phyloP scores from a whole-genome alignment of 768 basidiomycete genomes.

The Lentinula raphanica region DNA sequence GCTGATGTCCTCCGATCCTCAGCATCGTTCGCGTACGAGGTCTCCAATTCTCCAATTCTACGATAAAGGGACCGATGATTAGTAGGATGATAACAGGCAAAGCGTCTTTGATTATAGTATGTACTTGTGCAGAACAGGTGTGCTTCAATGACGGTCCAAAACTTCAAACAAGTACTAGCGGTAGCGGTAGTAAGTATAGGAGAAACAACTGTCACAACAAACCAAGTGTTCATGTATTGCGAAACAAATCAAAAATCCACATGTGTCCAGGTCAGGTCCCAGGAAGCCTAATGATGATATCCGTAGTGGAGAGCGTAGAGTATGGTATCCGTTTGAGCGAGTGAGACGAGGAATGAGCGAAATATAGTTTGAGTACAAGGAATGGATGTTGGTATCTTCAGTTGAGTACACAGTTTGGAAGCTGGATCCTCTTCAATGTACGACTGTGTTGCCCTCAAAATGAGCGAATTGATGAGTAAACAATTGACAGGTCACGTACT shows the following conservation, averaged over 20 bases:
- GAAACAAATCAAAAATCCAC: background rate
- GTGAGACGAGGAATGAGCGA: background rate
- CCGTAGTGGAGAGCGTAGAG: background rate
- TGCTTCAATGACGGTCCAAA: too few relatives aligned
- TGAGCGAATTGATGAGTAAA: background rate
- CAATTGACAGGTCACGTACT: slow-evolving; percentile 40
- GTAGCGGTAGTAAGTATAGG: too few relatives aligned
- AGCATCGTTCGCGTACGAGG: too few relatives aligned
- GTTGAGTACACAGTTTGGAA: slow-evolving; percentile 4
- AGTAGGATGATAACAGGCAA: too few relatives aligned
- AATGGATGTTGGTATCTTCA: too few relatives aligned
- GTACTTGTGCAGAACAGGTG: too few relatives aligned
- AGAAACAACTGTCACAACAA: background rate
- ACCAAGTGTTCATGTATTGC: background rate
- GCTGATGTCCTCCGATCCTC: too few relatives aligned
- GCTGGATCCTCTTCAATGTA: slow-evolving; percentile 7
- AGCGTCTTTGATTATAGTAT: too few relatives aligned
- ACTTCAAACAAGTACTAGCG: too few relatives aligned
- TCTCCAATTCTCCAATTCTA: too few relatives aligned
- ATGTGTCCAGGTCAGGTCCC: background rate
- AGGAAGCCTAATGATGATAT: background rate
- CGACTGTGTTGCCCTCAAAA: background rate
- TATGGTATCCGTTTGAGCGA: background rate
- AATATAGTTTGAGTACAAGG: background rate
- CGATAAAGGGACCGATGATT: too few relatives aligned